Base-by-base conservation (phyloP, 352 stramenopile genomes). In the Phytophthora pisi region DNA sequence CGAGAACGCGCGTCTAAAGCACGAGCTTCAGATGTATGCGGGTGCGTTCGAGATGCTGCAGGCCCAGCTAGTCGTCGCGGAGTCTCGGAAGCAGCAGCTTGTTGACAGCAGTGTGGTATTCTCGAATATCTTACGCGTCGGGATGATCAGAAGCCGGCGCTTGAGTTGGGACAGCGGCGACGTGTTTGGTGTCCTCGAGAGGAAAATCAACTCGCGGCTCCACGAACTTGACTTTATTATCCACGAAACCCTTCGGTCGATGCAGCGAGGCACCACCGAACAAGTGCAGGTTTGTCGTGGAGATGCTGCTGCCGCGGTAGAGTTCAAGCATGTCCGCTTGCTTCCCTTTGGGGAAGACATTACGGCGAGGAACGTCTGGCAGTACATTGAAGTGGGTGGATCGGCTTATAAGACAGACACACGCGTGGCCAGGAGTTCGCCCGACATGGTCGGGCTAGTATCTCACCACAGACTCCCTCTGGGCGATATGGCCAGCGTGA, bases 191-290 rank as follows among this genome's bases (percentile, higher is more conserved):
- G 9, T 42, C 10, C 46, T 72, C 7, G 65, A 72, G 26, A 42
- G 7, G 10, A 63, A 42, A 23, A 50, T 72, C 13, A 51, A 68
- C 16, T 38, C 18, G 23, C 58, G 65, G 10, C 53, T 53, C 5
- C 58, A 72, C 6, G 65, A 72, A 16, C 30, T 72, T 5, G 46
- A 56, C n/a, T 23, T 20, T 7, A 72, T 68, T 2, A n/a, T 68
- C 3, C 16, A 15, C 16, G 58, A 72, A 46, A 42, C 53, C 9
- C 51, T 26, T 28, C 46, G 58, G 5, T 20, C 56, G 11, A 6
- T 53, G n/a, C 15, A 31, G 11, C 23, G 38, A 30, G 55, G 40
- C 4, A 15, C 20, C 8, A 47, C 49, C 0, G 62, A 70, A 2
- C 24, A 54, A 30, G 26, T 70, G 18, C 36, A 47, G 24, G 31